Conservation (phyloP, 2,329 filamentous ascomycete species). For the Trichoderma sp. region DNA sequence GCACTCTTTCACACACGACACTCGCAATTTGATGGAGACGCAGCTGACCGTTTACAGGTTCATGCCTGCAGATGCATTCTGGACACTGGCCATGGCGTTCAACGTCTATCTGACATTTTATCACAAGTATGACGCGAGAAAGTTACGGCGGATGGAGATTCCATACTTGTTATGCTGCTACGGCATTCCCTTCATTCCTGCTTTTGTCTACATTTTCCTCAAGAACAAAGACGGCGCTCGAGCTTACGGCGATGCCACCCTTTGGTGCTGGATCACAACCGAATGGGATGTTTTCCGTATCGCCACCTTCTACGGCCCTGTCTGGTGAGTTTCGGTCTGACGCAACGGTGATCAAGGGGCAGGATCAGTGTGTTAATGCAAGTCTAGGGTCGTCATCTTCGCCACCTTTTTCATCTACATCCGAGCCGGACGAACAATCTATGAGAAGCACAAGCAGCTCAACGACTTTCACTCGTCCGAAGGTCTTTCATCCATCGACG, state of each 20-base stretch:
- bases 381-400: slow-evolving; percentile 59
- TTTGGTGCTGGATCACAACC: slow-evolving; percentile 79
- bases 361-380: background rate
- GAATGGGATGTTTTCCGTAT: slow-evolving; percentile 74
- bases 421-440: slow-evolving; percentile 67
- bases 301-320: slow-evolving; percentile 71
- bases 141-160: slow-evolving; percentile 68
- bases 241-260: slow-evolving; percentile 72
- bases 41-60: slow-evolving; percentile 59
- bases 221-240: slow-evolving; percentile 52
- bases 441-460: slow-evolving; percentile 65
- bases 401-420: slow-evolving; percentile 67
- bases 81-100: slow-evolving; percentile 79
- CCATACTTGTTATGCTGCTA: slow-evolving; percentile 72
- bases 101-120: slow-evolving; percentile 86
- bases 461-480: slow-evolving; percentile 56
- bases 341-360: no score
- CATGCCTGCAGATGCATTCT: slow-evolving; percentile 73
- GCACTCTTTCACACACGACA: slow-evolving; percentile 35
- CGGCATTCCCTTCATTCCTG: slow-evolving; percentile 70
- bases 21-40: background rate
- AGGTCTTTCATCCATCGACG: slow-evolving; percentile 48
- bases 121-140: slow-evolving; percentile 66
- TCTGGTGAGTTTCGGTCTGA: slow-evolving; percentile 56
- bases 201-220: slow-evolving; percentile 68